Base-by-base conservation (phyloP, 495 filamentous ascomycete species). In the Cercophora sp. region DNA sequence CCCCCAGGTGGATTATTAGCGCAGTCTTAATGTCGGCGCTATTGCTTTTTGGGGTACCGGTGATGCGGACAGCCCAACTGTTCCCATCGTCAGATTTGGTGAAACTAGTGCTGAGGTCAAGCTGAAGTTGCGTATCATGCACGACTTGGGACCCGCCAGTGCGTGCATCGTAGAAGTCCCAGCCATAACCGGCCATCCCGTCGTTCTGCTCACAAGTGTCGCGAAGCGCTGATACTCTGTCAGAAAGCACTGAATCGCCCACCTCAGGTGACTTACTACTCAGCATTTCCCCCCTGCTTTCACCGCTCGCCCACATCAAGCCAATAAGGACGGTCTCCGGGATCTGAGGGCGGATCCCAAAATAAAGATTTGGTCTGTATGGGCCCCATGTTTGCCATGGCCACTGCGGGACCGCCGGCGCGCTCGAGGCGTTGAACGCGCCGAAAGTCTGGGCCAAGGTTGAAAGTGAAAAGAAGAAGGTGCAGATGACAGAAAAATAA, bases 161-260 rank as follows among this genome's bases (percentile, higher is more conserved):
- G 40, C 91, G 78, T 10, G 87, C 80, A 65, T 96, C 91, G 68
- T 93, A 96, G 62, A 90, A 78, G 55, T 94, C 89, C 91, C 91
- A 96, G 54, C 91, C 91, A 64, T 96, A 96, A 36, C 91, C 89
- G 20, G 81, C 81, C 85, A 96, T 95, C 48, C 84, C 85, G 62
- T 94, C 87, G 66, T 89, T 74, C 67, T 96, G 91, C 62, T 96
- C 91, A 67, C 91, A 96, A 1, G 92, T 93, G 65, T 96, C 85
- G 55, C 91, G 84, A 59, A 96, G 84, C 62, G 83, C 89, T 95
- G 68, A 19, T 4, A 29, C 13, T 25, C n/a, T n/a, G n/a, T n/a
- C n/a, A n/a, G n/a, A n/a, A n/a, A n/a, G n/a, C n/a, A n/a, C n/a
- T n/a, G n/a, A n/a, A n/a, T n/a, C n/a, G n/a, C n/a, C n/a, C n/a